Conservation (phyloP, 176 grass and related monocot species). For the Oryza glumipatula region DNA sequence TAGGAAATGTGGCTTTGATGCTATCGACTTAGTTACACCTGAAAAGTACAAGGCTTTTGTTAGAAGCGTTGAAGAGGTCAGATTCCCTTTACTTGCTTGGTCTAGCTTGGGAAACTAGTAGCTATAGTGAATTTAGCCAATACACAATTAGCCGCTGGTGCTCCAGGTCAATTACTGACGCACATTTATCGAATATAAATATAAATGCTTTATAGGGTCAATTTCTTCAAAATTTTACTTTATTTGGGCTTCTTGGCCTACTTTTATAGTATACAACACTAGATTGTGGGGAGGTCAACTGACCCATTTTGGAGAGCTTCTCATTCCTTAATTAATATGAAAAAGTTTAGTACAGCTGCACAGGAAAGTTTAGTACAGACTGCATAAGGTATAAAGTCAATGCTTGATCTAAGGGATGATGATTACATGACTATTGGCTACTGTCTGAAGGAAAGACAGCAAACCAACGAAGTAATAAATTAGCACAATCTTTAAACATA, state of each 20-base stretch:
- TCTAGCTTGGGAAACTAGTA: neutral
- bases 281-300: neutral
- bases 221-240: neutral
- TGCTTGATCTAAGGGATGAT: too few species aligned
- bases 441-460: too few species aligned
- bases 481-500: too few species aligned
- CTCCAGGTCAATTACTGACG: neutral
- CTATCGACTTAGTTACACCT: constrained; percentile 60
- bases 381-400: neutral
- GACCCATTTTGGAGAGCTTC: neutral
- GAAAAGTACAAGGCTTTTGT: constrained; percentile 79
- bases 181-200: constrained; percentile 12
- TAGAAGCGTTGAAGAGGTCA: constrained; percentile 68
- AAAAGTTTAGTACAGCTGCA: neutral
- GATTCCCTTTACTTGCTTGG: neutral
- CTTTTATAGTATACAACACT: neutral
- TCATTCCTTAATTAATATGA: neutral
- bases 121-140: constrained; percentile 2
- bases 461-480: too few species aligned
- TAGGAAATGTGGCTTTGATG: constrained; percentile 87
- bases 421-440: too few species aligned
- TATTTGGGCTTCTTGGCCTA: neutral
- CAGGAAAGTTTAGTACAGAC: neutral
- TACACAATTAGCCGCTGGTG: neutral
- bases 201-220: neutral